Evolutionary conservation across 1,284 basidiomycete genomes (phyloP).

Genomic region (Ustilago nuda): DNA sequence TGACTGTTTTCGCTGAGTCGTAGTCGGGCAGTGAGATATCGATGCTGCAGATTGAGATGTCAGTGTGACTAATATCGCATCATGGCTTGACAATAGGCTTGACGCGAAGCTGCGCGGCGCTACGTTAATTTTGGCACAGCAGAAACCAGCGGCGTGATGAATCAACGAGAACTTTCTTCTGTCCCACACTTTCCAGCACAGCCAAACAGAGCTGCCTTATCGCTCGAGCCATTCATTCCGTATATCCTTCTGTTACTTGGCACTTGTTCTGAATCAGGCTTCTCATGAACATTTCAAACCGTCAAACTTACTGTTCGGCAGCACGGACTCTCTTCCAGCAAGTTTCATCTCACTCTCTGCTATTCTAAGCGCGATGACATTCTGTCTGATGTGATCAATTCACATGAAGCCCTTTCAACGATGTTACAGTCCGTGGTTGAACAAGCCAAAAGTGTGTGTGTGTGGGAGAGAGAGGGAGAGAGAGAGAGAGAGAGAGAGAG

Average conservation of each 20-base stretch:
- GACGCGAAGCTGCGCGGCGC: background rate
- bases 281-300: background rate
- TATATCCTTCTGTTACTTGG: background rate
- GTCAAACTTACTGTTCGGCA: background rate
- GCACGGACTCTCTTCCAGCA: background rate
- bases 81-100: conserved; percentile 8
- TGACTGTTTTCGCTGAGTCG: background rate
- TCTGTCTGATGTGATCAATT: background rate
- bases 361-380: background rate
- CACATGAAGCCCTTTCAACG: background rate
- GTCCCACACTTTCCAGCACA: background rate
- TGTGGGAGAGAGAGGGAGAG: too few relatives aligned
- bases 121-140: conserved; percentile 1
- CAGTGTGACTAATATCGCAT: conserved; percentile 22
- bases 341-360: background rate
- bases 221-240: background rate
- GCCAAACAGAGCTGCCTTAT: background rate
- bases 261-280: background rate
- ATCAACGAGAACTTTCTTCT: conserved; percentile 32
- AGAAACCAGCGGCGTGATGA: conserved; percentile 1
- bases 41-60: conserved; percentile 13
- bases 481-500: too few relatives aligned
- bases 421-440: conserved; percentile 8
- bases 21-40: background rate
- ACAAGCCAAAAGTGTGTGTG: background rate